Evolutionary conservation across 2,329 filamentous ascomycete genomes (phyloP).

Genomic region (Myriosclerotinia scirpicola): DNA sequence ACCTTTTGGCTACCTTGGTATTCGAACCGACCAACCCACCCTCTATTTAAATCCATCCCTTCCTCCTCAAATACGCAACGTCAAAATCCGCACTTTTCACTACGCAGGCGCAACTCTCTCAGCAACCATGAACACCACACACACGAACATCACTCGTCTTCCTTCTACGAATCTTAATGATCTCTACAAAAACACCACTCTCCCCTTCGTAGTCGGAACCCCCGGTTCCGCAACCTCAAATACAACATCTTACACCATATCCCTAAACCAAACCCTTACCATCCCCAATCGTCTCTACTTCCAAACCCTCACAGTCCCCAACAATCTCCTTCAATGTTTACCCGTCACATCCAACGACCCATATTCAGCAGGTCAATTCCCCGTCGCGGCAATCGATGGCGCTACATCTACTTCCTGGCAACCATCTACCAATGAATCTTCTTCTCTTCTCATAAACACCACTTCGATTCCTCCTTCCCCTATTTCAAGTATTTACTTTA

Average conservation of each 20-base stretch:
- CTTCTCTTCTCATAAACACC: conserved; percentile 58
- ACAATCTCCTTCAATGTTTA: conserved; percentile 66
- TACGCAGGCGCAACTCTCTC: conserved; percentile 65
- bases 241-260: conserved; percentile 49
- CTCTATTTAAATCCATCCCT: conserved; percentile 64
- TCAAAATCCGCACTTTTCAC: conserved; percentile 64
- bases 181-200: conserved; percentile 55
- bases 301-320: conserved; percentile 52
- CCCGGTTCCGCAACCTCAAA: conserved; percentile 43
- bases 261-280: conserved; percentile 51
- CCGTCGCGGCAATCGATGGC: conserved; percentile 65
- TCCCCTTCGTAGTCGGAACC: conserved; percentile 58
- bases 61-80: conserved; percentile 57
- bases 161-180: conserved; percentile 51
- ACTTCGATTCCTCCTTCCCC: conserved; percentile 42
- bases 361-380: conserved; percentile 66
- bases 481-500: conserved; percentile 54
- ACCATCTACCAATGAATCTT: conserved; percentile 52
- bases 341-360: conserved; percentile 49
- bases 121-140: conserved; percentile 60
- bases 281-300: conserved; percentile 60
- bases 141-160: conserved; percentile 60
- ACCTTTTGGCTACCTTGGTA: conserved; percentile 66
- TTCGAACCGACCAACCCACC: conserved; percentile 58
- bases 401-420: conserved; percentile 68